Conservation (phyloP, 805 yeast species). For the Saturnispora bothae region DNA sequence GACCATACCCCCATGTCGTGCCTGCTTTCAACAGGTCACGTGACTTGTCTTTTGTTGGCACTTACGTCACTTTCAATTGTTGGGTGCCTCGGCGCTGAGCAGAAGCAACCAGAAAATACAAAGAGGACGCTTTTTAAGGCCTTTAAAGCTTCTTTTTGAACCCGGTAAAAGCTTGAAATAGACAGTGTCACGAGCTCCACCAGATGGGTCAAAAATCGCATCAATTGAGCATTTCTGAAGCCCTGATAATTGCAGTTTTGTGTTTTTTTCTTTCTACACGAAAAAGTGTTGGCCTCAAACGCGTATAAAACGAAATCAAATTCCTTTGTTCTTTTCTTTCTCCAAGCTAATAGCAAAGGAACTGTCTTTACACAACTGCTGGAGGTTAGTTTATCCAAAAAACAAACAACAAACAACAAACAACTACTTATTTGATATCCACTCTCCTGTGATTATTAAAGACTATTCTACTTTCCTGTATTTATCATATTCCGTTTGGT, state of each 20-base stretch:
- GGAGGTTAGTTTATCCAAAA: background rate
- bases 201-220: too few species aligned
- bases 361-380: background rate
- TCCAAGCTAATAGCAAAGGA: background rate
- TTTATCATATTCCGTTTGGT: background rate
- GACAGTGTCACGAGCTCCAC: too few species aligned
- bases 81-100: slow-evolving; percentile 3
- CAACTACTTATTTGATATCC: too few species aligned
- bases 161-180: too few species aligned
- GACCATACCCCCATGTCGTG: too few species aligned
- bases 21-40: slow-evolving; percentile 1
- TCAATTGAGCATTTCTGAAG: too few species aligned
- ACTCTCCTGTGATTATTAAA: too few species aligned
- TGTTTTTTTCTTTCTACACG: background rate
- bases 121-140: too few species aligned
- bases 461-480: too few species aligned
- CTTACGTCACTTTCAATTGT: slow-evolving; percentile 4
- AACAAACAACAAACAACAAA: slow-evolving; percentile 4
- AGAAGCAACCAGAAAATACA: background rate
- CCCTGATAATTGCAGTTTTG: background rate
- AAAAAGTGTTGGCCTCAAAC: slow-evolving; percentile 9
- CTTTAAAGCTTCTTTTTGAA: too few species aligned
- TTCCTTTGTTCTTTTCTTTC: background rate
- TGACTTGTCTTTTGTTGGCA: slow-evolving; percentile 4
- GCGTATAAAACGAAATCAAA: slow-evolving; percentile 8